phyloP scores from a whole-genome alignment of 345 rosid genomes.

The Garcia nutans region DNA sequence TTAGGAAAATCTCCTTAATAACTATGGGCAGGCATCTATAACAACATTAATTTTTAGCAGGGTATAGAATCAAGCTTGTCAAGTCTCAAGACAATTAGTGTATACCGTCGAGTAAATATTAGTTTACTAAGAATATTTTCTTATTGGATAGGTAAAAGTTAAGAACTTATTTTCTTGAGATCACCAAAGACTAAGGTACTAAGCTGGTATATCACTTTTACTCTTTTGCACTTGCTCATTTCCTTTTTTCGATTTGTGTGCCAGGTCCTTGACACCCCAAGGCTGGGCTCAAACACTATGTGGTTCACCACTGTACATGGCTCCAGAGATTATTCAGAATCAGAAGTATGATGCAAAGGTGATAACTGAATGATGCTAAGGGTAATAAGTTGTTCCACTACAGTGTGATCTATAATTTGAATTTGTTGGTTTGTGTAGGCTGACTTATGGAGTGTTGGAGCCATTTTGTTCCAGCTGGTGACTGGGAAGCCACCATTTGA shows the following conservation, averaged over 20 bases:
- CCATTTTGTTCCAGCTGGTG: conserved; percentile 75
- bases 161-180: background rate
- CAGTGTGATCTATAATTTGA: background rate
- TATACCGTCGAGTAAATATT: background rate
- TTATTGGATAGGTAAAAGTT: background rate
- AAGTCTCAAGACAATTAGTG: background rate
- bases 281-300: conserved; percentile 69
- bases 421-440: conserved; percentile 47
- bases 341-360: conserved; percentile 91
- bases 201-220: background rate
- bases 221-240: conserved; percentile 5
- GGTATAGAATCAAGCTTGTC: background rate
- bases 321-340: conserved; percentile 78
- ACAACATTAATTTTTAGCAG: background rate
- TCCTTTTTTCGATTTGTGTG: conserved; percentile 9
- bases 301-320: conserved; percentile 91
- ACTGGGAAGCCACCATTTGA: conserved; percentile 79
- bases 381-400: background rate
- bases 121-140: background rate
- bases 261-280: conserved; percentile 66
- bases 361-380: conserved; percentile 15
- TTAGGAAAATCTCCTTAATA: background rate
- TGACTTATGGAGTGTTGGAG: conserved; percentile 93
- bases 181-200: background rate
- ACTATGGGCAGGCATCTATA: background rate